A percentile compares a stretch with the other conserved stretches of the same genome.
Conservation (phyloP, 106 monocot species). For the Dendrobium chrysotoxum region DNA sequence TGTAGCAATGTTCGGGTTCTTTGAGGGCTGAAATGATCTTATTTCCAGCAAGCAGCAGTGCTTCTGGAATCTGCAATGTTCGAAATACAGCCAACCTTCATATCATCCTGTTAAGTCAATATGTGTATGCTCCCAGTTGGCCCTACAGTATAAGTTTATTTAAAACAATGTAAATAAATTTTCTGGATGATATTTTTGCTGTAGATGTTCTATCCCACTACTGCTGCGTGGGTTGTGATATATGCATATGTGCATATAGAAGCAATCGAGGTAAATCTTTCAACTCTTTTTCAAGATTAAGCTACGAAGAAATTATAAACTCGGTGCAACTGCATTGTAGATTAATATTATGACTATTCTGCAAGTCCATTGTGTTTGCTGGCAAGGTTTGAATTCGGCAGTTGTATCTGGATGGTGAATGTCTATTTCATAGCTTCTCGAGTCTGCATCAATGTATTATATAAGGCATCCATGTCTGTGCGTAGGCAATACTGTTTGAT, state of each 20-base stretch:
- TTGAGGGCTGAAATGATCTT: background rate
- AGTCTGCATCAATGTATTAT: too few relatives aligned
- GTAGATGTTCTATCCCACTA: background rate
- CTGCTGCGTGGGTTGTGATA: background rate
- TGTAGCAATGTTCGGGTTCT: background rate
- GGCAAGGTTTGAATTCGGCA: too few relatives aligned
- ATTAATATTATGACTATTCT: too few relatives aligned
- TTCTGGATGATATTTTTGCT: conserved; percentile 4
- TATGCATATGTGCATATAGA: too few relatives aligned
- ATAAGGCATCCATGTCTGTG: too few relatives aligned
- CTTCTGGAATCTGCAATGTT: background rate
- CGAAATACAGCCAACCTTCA: background rate
- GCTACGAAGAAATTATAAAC: background rate
- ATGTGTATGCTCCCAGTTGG: background rate
- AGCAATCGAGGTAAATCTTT: background rate
- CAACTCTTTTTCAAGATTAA: background rate
- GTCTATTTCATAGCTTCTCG: conserved; percentile 77
- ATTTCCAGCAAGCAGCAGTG: background rate
- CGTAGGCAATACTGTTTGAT: too few relatives aligned
- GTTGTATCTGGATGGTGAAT: conserved; percentile 9
- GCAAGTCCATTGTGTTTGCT: too few relatives aligned
- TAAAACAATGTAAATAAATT: background rate
- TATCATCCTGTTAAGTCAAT: background rate
- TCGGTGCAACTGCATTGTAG: too few relatives aligned
- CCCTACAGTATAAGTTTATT: background rate